phyloP scores from a whole-genome alignment of 257 asterid species.

The Lycium barbarum region DNA sequence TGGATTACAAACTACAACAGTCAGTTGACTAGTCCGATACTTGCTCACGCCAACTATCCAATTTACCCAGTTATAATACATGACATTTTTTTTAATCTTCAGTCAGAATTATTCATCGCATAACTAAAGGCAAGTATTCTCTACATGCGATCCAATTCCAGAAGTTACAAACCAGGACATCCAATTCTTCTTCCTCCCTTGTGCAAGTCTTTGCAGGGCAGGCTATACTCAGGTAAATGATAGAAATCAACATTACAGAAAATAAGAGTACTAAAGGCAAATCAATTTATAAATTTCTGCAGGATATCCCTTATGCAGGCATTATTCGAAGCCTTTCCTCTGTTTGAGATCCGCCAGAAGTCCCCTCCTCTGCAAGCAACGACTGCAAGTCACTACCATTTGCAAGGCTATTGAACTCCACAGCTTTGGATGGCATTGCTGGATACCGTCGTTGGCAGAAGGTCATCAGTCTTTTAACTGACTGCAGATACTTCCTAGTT shows the following conservation, averaged over 20 bases:
- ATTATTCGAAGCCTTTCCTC: slow-evolving; percentile 73
- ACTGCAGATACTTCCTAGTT: slow-evolving; percentile 90
- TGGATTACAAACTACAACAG: background rate
- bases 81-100: background rate
- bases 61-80: background rate
- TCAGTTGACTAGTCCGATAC: background rate
- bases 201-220: background rate
- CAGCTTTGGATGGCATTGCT: slow-evolving; percentile 93
- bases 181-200: background rate
- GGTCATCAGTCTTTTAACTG: slow-evolving; percentile 90
- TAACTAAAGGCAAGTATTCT: background rate
- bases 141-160: background rate
- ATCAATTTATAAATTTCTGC: background rate
- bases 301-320: slow-evolving; percentile 49
- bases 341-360: slow-evolving; percentile 44
- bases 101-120: background rate
- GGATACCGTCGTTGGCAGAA: slow-evolving; percentile 94
- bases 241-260: background rate
- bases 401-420: slow-evolving; percentile 96
- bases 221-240: background rate
- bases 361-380: slow-evolving; percentile 75
- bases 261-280: background rate
- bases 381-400: slow-evolving; percentile 97
- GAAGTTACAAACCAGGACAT: background rate
- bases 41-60: background rate